Percentiles rank a stretch among this genome's conserved stretches.
Evolutionary conservation across 2,329 filamentous ascomycete species (phyloP).

Genomic region (Trichoderma afroharzianum): DNA sequence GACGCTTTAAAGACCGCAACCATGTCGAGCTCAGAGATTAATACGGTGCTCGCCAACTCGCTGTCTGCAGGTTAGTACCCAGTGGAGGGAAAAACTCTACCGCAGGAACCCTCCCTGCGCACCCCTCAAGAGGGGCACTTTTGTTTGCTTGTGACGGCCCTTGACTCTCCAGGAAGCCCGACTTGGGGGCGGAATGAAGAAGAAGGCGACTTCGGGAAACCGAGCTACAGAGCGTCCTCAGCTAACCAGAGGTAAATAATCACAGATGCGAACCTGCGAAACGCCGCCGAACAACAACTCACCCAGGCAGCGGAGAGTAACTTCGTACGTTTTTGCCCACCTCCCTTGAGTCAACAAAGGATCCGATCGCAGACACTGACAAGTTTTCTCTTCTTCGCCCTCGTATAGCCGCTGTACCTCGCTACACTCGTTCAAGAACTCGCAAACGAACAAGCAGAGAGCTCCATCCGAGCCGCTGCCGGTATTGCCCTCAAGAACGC

Average conservation of each 20-base stretch:
- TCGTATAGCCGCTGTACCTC: slow-evolving; percentile 77
- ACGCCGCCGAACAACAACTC: slow-evolving; percentile 91
- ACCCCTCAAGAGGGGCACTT: not conserved
- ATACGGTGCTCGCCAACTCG: slow-evolving; percentile 95
- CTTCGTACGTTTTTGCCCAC: slow-evolving; percentile 63
- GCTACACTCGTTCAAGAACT: slow-evolving; percentile 89
- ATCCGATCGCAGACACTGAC: slow-evolving; percentile 25
- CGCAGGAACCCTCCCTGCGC: slow-evolving; percentile 9
- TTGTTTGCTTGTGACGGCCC: not conserved
- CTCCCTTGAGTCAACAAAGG: not conserved
- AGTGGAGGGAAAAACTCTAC: slow-evolving; percentile 13
- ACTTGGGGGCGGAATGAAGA: not conserved
- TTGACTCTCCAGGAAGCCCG: not conserved
- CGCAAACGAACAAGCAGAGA: slow-evolving; percentile 80
- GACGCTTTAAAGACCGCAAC: slow-evolving; percentile 36
- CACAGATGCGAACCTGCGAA: slow-evolving; percentile 82
- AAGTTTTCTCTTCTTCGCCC: not conserved
- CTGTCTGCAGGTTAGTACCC: slow-evolving; percentile 78
- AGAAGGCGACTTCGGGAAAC: not conserved
- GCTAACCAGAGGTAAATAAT: slow-evolving; percentile 30
- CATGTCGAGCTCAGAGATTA: slow-evolving; percentile 85
- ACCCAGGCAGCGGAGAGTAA: slow-evolving; percentile 88
- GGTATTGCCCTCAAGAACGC: slow-evolving; percentile 98
- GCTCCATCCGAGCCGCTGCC: slow-evolving; percentile 86
- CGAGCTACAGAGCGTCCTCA: slow-evolving; percentile 19